phyloP scores from a whole-genome alignment of 2,329 filamentous ascomycete species.

The Trichoderma simmonsii region DNA sequence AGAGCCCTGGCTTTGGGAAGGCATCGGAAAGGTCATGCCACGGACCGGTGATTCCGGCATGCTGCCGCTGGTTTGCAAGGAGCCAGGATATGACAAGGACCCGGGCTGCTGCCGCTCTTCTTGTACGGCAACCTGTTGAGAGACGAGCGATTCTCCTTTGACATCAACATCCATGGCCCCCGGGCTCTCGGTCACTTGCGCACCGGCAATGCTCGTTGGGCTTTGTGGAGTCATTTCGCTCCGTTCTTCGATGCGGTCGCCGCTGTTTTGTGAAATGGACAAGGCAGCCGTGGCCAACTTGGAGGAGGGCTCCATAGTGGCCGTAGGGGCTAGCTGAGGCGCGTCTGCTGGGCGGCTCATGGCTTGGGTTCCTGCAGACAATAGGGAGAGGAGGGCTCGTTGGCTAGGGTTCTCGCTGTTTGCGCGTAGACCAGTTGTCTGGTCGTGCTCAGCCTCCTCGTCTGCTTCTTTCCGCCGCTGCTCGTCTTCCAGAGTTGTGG shows the following conservation, averaged over 20 bases:
- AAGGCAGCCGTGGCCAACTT: slow-evolving; percentile 35
- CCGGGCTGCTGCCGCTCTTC: slow-evolving; percentile 50
- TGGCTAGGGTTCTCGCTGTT: slow-evolving; percentile 55
- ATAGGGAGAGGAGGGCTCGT: slow-evolving; percentile 50
- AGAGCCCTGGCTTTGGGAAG: slow-evolving; percentile 41
- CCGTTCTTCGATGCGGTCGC: slow-evolving; percentile 36
- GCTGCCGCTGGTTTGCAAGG: slow-evolving; percentile 41
- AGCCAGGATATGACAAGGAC: slow-evolving; percentile 55
- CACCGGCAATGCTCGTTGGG: slow-evolving; percentile 41
- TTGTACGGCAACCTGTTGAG: slow-evolving; percentile 44
- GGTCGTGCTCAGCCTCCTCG: slow-evolving; percentile 19
- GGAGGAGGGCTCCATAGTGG: slow-evolving; percentile 41
- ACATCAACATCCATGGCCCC: slow-evolving; percentile 54
- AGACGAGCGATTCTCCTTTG: slow-evolving; percentile 36
- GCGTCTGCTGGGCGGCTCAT: slow-evolving; percentile 57
- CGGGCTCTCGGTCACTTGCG: slow-evolving; percentile 49
- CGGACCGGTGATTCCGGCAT: slow-evolving; percentile 47
- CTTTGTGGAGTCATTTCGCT: slow-evolving; percentile 45
- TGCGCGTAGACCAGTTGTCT: slow-evolving; percentile 26
- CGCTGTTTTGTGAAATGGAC: slow-evolving; percentile 33
- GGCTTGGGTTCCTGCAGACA: slow-evolving; percentile 50
- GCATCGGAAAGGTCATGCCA: slow-evolving; percentile 58
- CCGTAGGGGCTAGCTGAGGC: slow-evolving; percentile 43
- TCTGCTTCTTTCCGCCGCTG: slow-evolving; percentile 39
- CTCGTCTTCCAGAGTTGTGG: slow-evolving; percentile 54